Percentiles rank a stretch among this genome's conserved stretches.
Evolutionary conservation across 2,329 filamentous ascomycete genomes (phyloP).

Genomic region (Phyllosticta citrichinensis): DNA sequence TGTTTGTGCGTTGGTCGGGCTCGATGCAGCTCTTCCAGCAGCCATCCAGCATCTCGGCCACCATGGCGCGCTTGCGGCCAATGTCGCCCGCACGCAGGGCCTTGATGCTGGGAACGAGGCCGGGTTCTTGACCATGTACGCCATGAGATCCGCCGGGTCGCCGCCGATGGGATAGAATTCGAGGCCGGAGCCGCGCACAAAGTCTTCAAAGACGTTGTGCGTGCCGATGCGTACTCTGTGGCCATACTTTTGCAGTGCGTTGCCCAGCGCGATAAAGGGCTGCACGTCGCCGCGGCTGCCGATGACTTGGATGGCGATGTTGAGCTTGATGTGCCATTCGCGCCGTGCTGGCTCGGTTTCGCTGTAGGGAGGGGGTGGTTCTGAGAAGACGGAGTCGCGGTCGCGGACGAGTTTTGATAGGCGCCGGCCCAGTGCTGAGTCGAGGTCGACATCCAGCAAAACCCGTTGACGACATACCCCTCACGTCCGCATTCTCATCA

Average conservation of each 20-base stretch:
- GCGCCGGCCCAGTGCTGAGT: constrained; percentile 12
- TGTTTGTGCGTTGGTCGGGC: not conserved
- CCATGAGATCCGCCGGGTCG: constrained; percentile 41
- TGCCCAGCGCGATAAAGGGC: constrained; percentile 49
- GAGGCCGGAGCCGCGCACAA: constrained; percentile 42
- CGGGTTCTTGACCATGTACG: constrained; percentile 74
- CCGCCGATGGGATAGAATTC: constrained; percentile 51
- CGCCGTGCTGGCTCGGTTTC: not conserved
- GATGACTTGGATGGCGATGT: constrained; percentile 48
- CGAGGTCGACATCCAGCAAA: constrained; percentile 18
- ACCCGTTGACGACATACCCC: not conserved
- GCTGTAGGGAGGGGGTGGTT: not conserved
- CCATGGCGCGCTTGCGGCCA: constrained; percentile 14
- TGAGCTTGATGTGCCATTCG: constrained; percentile 23
- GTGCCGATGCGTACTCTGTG: constrained; percentile 50
- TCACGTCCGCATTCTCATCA: not conserved
- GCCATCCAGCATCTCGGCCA: constrained; percentile 22
- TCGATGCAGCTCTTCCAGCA: constrained; percentile 23
- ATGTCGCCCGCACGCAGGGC: constrained; percentile 24
- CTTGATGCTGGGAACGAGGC: constrained; percentile 37
- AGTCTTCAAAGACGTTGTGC: constrained; percentile 44
- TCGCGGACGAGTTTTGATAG: not conserved
- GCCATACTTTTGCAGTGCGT: constrained; percentile 38
- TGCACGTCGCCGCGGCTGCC: constrained; percentile 47
- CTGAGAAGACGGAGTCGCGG: not conserved